These are phyloP conservation scores for Madurella mycetomatis DNA, from an alignment of 2,329 filamentous ascomycete genomes.

Conservation along the genomic window DNA sequence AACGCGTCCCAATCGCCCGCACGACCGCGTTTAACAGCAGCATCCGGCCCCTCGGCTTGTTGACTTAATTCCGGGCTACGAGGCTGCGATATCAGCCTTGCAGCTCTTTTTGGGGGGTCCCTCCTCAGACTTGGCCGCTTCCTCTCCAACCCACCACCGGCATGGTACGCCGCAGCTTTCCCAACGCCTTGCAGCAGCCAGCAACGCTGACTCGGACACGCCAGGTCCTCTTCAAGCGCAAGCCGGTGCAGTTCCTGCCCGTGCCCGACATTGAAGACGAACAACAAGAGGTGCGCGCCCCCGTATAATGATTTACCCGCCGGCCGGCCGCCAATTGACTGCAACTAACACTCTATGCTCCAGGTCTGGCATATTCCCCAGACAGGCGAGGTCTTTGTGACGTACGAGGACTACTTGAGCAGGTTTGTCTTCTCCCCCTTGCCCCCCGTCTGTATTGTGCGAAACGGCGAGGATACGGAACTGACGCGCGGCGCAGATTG, in stretches of 20 bases:
- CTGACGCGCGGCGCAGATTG: conserved; percentile 55
- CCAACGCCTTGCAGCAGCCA: conserved; percentile 9
- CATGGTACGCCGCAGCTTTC: conserved; percentile 33
- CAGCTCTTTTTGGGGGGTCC: conserved; percentile 15
- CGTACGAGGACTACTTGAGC: conserved; percentile 82
- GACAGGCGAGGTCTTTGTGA: conserved; percentile 84
- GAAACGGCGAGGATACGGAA: not conserved
- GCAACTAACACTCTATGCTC: conserved; percentile 8
- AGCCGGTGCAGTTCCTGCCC: conserved; percentile 80
- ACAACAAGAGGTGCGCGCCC: conserved; percentile 66
- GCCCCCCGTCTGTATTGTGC: no score
- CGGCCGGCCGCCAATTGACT: conserved; percentile 4
- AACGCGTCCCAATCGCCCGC: conserved; percentile 25
- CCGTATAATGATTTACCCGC: conserved; percentile 8
- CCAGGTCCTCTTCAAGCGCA: conserved; percentile 93
- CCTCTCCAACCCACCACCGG: conserved; percentile 12
- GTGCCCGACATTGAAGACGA: conserved; percentile 72
- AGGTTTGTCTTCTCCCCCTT: conserved; percentile 54
- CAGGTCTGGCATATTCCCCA: conserved; percentile 89
- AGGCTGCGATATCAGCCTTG: conserved; percentile 25
- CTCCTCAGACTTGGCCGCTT: not conserved
- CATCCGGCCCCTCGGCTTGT: not conserved
- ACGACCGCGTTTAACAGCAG: conserved; percentile 11
- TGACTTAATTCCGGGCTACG: conserved; percentile 7
- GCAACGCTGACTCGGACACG: conserved; percentile 19